Conservation (phyloP, 2,329 filamentous ascomycete genomes). For the Penicillium decumbens region DNA sequence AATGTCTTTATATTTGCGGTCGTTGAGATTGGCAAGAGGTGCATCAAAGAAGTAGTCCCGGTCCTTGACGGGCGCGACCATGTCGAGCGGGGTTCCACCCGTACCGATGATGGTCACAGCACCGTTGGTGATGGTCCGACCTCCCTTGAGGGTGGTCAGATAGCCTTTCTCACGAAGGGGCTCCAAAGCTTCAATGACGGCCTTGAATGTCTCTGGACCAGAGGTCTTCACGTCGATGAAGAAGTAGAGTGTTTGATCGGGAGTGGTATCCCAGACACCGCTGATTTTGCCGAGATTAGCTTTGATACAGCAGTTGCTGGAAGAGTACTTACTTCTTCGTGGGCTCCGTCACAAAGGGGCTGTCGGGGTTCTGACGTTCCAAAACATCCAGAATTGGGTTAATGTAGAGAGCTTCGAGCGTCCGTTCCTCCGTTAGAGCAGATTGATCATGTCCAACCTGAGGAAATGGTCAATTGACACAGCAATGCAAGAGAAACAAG, state of each 20-base stretch:
- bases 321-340: slow-evolving; percentile 47
- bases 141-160: slow-evolving; percentile 50
- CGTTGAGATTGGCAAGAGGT: slow-evolving; percentile 45
- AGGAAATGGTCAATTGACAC: neutral
- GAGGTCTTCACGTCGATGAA: slow-evolving; percentile 62
- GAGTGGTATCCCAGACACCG: slow-evolving; percentile 57
- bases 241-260: slow-evolving; percentile 57
- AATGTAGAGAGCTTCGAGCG: slow-evolving; percentile 56
- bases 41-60: slow-evolving; percentile 60
- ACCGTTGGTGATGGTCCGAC: slow-evolving; percentile 43
- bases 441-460: slow-evolving; percentile 54
- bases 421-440: slow-evolving; percentile 51
- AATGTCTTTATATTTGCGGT: slow-evolving; percentile 42
- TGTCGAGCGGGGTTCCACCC: slow-evolving; percentile 51
- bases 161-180: slow-evolving; percentile 53
- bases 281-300: slow-evolving; percentile 20
- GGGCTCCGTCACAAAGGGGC: slow-evolving; percentile 44
- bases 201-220: slow-evolving; percentile 53
- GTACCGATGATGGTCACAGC: slow-evolving; percentile 61
- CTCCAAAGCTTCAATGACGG: slow-evolving; percentile 53
- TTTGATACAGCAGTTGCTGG: too few relatives aligned
- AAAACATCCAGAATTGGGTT: slow-evolving; percentile 56
- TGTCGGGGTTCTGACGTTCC: slow-evolving; percentile 52
- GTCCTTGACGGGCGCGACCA: slow-evolving; percentile 44
- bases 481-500: neutral